Evolutionary conservation across 257 asterid species (phyloP).

Genomic region (Solanum tacnaense): DNA sequence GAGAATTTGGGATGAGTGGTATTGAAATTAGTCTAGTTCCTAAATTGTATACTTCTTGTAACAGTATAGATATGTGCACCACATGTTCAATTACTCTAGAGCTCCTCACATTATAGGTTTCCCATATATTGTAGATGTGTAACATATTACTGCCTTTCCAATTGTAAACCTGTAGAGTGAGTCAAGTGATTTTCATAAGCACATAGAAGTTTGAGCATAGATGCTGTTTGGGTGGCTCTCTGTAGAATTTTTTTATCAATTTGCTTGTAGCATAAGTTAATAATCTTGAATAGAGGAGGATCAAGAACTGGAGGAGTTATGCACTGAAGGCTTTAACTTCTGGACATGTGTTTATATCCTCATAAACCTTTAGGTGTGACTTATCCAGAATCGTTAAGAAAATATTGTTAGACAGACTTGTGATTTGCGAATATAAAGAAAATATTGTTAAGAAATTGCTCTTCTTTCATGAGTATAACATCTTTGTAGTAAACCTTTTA

Average conservation of each 20-base stretch:
- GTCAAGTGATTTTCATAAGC: background rate
- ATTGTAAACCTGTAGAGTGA: background rate
- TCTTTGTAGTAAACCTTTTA: background rate
- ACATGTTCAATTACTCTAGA: background rate
- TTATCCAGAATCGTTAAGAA: background rate
- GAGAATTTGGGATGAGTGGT: background rate
- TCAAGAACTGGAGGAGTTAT: background rate
- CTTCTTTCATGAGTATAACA: background rate
- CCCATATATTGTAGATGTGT: background rate
- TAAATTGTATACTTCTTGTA: background rate
- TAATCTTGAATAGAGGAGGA: background rate
- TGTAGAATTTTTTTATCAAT: background rate
- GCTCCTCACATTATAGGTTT: background rate
- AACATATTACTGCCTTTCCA: background rate
- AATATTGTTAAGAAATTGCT: background rate
- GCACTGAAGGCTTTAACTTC: background rate
- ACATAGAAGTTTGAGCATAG: background rate
- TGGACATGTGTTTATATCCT: background rate
- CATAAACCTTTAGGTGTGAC: background rate
- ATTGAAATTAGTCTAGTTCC: background rate
- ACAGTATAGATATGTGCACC: background rate
- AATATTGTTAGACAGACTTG: background rate
- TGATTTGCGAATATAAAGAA: background rate
- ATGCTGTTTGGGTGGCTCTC: background rate
- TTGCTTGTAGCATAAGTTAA: background rate